Conservation (phyloP, 371 early-diverging fungal genomes). For the Umbelopsis sp. region DNA sequence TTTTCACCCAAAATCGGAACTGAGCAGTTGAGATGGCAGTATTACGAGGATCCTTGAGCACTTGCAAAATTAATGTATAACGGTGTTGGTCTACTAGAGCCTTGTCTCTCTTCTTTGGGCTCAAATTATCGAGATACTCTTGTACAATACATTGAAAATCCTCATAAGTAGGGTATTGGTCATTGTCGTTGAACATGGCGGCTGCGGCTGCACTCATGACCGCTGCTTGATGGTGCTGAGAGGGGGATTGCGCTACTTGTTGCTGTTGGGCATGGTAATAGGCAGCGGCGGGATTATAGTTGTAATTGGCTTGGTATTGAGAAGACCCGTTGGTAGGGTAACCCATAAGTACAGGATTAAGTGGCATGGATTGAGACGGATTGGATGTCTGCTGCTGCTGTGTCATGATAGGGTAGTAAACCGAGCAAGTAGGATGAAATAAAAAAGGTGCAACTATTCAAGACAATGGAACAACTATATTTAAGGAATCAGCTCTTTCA, state of each 20-base stretch:
- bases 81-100: slow-evolving; percentile 57
- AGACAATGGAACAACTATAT: background rate
- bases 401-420: background rate
- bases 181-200: slow-evolving; percentile 34
- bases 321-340: background rate
- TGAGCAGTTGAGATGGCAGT: slow-evolving; percentile 68
- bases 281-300: slow-evolving; percentile 4
- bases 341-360: slow-evolving; percentile 6
- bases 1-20: slow-evolving; percentile 70
- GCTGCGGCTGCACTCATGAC: slow-evolving; percentile 18
- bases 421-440: too few species aligned
- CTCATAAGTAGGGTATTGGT: slow-evolving; percentile 40
- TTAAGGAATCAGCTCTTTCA: slow-evolving; percentile 18
- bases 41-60: slow-evolving; percentile 61
- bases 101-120: slow-evolving; percentile 66
- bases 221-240: slow-evolving; percentile 20
- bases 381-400: background rate
- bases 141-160: slow-evolving; percentile 48
- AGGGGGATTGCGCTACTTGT: background rate
- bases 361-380: slow-evolving; percentile 5
- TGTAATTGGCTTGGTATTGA: slow-evolving; percentile 13
- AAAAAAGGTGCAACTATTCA: background rate
- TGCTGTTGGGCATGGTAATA: slow-evolving; percentile 20
- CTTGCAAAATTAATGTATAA: slow-evolving; percentile 58
- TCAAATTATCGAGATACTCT: slow-evolving; percentile 58